Percentiles rank a stretch among this genome's conserved stretches.
Conservation (phyloP, 2,329 filamentous ascomycete genomes). For the Seiridium cupressi region DNA sequence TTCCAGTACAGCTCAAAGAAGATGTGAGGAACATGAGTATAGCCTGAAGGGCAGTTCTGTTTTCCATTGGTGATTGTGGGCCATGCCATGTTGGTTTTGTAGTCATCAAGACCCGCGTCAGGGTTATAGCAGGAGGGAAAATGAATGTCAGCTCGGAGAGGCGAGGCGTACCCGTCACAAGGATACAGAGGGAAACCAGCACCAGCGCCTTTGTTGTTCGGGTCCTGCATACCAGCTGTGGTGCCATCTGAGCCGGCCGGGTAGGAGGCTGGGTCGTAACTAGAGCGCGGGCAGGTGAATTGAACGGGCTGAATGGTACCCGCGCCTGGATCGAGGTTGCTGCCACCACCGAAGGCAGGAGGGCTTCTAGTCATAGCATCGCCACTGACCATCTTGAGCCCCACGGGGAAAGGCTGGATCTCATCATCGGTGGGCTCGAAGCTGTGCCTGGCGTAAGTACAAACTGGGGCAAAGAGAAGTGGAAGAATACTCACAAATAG, state of each 20-base stretch:
- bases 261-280: slow-evolving; percentile 50
- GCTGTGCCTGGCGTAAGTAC: slow-evolving; percentile 23
- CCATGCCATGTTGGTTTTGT: slow-evolving; percentile 65
- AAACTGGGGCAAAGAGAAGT: neutral
- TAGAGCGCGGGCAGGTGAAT: slow-evolving; percentile 58
- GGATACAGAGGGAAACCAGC: slow-evolving; percentile 68
- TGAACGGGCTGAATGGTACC: slow-evolving; percentile 50
- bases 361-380: slow-evolving; percentile 56
- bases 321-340: slow-evolving; percentile 47
- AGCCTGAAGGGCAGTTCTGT: slow-evolving; percentile 53
- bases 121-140: slow-evolving; percentile 76
- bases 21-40: slow-evolving; percentile 53
- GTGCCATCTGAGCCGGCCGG: slow-evolving; percentile 53
- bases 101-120: slow-evolving; percentile 54
- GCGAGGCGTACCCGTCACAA: slow-evolving; percentile 62
- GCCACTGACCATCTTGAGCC: slow-evolving; percentile 70
- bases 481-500: slow-evolving; percentile 61
- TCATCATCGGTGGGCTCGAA: slow-evolving; percentile 64
- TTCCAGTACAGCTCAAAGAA: slow-evolving; percentile 63
- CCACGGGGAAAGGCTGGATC: slow-evolving; percentile 67
- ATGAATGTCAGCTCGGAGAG: slow-evolving; percentile 65
- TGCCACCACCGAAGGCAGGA: slow-evolving; percentile 45
- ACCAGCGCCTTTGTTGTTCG: slow-evolving; percentile 53
- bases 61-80: slow-evolving; percentile 51
- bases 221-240: slow-evolving; percentile 53